A percentile compares a stretch with the other conserved stretches of the same genome.
These are phyloP conservation scores for Pseudonitzschia delicatissima DNA, from an alignment of 108 stramenopile species.

Conservation along the genomic window DNA sequence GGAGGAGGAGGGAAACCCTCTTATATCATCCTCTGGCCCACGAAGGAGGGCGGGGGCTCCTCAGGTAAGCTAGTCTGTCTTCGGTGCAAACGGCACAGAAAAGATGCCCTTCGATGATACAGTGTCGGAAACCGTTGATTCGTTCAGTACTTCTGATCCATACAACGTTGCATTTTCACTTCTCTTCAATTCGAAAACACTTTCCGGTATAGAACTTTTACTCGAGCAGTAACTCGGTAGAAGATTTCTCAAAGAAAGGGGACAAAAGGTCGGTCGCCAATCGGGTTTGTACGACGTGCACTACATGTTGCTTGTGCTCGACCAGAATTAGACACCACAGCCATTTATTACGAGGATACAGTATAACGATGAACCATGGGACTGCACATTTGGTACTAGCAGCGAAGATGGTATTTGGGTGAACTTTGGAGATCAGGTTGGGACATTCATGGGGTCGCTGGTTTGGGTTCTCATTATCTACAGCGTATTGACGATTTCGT, in stretches of 20 bases:
- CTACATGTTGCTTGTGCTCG: slow-evolving; percentile 14
- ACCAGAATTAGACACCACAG: slow-evolving; percentile 9
- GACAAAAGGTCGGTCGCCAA: neutral
- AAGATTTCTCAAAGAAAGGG: slow-evolving; percentile 1
- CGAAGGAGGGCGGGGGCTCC: slow-evolving; percentile 1
- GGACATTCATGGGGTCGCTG: slow-evolving; percentile 68
- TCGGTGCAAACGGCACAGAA: too few species aligned
- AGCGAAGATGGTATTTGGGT: slow-evolving; percentile 79
- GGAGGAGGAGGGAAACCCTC: slow-evolving; percentile 6
- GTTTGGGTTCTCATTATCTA: slow-evolving; percentile 76
- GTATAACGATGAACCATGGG: slow-evolving; percentile 69
- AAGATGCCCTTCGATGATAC: too few species aligned
- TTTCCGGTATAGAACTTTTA: neutral
- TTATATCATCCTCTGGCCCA: neutral
- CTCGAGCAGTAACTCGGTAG: neutral
- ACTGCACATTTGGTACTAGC: slow-evolving; percentile 61
- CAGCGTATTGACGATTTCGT: slow-evolving; percentile 59
- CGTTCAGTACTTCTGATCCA: too few species aligned
- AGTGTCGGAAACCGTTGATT: too few species aligned
- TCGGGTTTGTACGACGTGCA: neutral
- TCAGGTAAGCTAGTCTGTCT: too few species aligned
- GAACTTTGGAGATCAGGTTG: slow-evolving; percentile 71
- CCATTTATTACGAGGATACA: slow-evolving; percentile 53
- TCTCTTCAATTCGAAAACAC: too few species aligned
- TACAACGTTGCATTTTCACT: too few species aligned